phyloP scores from a whole-genome alignment of 495 filamentous ascomycete genomes.

The Penicillium robsamsonii region DNA sequence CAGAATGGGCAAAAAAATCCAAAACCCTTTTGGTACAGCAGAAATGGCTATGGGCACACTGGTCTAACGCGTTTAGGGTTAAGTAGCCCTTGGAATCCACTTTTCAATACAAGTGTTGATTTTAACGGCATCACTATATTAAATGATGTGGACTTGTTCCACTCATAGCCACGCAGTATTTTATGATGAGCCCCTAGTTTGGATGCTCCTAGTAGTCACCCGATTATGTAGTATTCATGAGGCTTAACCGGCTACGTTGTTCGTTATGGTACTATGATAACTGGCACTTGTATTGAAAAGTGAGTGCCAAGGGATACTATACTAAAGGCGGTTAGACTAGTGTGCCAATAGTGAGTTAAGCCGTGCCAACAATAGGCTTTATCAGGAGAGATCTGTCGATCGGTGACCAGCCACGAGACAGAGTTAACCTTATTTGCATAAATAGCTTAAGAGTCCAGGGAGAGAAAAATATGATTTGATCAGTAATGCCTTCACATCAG shows the following conservation, averaged over 20 bases:
- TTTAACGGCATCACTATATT: too few species aligned
- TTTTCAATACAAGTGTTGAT: not conserved
- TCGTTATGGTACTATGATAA: not conserved
- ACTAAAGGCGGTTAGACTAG: not conserved
- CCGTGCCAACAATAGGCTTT: not conserved
- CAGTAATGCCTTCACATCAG: not conserved
- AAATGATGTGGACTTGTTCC: too few species aligned
- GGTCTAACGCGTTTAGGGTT: not conserved
- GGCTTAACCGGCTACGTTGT: too few species aligned
- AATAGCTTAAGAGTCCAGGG: not conserved
- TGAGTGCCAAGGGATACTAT: not conserved
- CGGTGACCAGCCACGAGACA: too few species aligned
- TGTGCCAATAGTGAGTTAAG: not conserved
- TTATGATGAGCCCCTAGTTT: too few species aligned
- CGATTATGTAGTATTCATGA: too few species aligned
- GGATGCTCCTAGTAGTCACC: too few species aligned
- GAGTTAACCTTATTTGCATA: constrained; percentile 37
- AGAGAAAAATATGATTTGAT: not conserved
- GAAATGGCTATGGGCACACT: not conserved
- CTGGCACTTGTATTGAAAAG: not conserved
- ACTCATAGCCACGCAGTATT: too few species aligned
- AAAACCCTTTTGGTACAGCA: not conserved
- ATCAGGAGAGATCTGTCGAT: too few species aligned
- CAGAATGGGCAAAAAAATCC: not conserved
- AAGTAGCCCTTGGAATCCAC: not conserved